Conservation (phyloP, 2,329 filamentous ascomycete genomes). For the Xylaria sp. region DNA sequence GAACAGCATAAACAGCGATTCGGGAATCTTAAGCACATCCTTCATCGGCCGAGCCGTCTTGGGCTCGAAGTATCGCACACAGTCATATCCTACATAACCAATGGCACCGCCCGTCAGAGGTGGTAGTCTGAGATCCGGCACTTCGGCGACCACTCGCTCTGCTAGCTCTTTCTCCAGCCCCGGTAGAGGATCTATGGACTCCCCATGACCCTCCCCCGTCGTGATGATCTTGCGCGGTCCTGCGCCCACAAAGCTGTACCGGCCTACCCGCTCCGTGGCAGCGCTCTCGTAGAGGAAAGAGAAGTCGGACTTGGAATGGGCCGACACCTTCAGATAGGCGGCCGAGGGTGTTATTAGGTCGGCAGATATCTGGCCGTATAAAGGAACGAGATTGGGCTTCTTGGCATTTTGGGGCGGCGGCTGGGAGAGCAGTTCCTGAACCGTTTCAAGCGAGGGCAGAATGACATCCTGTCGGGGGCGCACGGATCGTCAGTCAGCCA, state of each 20-base stretch:
- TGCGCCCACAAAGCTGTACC: constrained; percentile 95
- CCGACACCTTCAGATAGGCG: constrained; percentile 91
- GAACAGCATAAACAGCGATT: constrained; percentile 96
- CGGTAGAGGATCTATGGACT: constrained; percentile 84
- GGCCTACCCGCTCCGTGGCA: constrained; percentile 89
- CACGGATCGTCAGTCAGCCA: constrained; percentile 19
- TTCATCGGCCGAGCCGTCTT: constrained; percentile 91
- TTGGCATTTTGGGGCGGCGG: constrained; percentile 49
- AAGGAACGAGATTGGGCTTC: constrained; percentile 77
- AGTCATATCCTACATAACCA: constrained; percentile 97
- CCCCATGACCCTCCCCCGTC: constrained; percentile 88
- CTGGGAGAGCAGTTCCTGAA: constrained; percentile 55
- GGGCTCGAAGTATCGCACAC: constrained; percentile 96
- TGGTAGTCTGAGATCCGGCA: constrained; percentile 85
- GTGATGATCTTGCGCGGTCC: constrained; percentile 82
- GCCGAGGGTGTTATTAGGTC: constrained; percentile 95
- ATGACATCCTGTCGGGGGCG: constrained; percentile 50
- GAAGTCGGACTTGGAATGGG: constrained; percentile 77
- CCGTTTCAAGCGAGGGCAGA: constrained; percentile 58
- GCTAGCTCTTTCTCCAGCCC: constrained; percentile 83
- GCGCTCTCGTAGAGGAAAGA: constrained; percentile 98
- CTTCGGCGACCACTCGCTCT: constrained; percentile 79
- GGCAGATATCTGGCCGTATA: constrained; percentile 86
- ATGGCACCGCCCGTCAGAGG: constrained; percentile 91
- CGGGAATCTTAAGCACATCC: constrained; percentile 87